These are phyloP conservation scores for Dictyostelium citrinum DNA, from an alignment of 78 protist species.

Conservation along the genomic window DNA sequence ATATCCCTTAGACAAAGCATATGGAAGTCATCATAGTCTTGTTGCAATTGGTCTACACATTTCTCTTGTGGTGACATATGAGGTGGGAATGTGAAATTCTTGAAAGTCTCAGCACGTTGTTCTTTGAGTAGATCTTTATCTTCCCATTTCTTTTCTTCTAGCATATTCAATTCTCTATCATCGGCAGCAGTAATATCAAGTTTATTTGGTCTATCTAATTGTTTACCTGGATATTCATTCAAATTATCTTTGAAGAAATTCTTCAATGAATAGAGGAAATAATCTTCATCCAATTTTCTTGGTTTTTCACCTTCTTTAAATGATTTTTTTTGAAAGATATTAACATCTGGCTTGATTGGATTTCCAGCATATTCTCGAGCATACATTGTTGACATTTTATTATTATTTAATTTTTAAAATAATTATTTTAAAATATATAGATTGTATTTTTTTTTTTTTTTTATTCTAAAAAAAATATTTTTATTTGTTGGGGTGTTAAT, in stretches of 20 bases:
- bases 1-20: not conserved
- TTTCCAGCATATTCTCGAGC: conserved; percentile 63
- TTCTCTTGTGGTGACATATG: not conserved
- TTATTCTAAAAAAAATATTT: too few relatives aligned
- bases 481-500: too few relatives aligned
- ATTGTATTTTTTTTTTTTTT: not conserved
- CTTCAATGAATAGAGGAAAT: conserved; percentile 22
- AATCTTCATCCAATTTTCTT: conserved; percentile 37
- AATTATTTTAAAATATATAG: not conserved
- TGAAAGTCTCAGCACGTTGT: not conserved
- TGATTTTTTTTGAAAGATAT: not conserved
- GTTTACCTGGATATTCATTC: conserved; percentile 32
- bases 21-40: not conserved
- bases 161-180: not conserved
- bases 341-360: not conserved
- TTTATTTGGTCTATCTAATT: conserved; percentile 46
- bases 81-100: conserved; percentile 1
- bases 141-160: not conserved
- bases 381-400: conserved; percentile 3
- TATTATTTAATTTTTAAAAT: not conserved
- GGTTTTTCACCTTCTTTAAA: not conserved
- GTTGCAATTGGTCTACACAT: not conserved
- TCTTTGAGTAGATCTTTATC: not conserved
- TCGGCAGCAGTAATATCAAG: not conserved
- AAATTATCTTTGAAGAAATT: conserved; percentile 18